These are phyloP conservation scores for Arachis hypogaea DNA, from an alignment of 306 rosid genomes.

Conservation along the genomic window DNA sequence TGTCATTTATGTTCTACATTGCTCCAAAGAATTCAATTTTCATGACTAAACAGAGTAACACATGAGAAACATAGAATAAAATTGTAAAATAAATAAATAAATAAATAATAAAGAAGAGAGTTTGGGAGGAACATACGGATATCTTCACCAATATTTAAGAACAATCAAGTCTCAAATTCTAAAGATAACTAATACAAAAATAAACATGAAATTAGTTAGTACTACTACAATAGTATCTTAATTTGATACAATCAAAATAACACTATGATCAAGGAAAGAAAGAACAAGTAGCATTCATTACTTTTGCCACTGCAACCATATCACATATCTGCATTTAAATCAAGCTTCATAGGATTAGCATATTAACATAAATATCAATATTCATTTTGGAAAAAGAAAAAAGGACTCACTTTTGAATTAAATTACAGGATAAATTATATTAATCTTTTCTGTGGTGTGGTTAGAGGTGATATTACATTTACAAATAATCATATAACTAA, in stretches of 20 bases:
- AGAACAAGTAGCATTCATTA: constrained; percentile 96
- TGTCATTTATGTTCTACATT: too few species aligned
- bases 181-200: too few species aligned
- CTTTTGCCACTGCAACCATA: constrained; percentile 97
- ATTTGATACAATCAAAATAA: too few species aligned
- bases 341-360: constrained; percentile 41
- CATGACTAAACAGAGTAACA: background rate
- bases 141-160: too few species aligned
- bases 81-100: too few species aligned
- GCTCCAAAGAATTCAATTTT: background rate
- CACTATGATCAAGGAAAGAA: constrained; percentile 75
- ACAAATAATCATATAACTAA: background rate
- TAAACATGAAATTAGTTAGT: too few species aligned
- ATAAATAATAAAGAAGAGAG: background rate
- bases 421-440: too few species aligned
- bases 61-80: background rate
- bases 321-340: constrained; percentile 84
- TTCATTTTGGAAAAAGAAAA: background rate
- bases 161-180: too few species aligned
- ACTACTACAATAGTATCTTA: too few species aligned
- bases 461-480: too few species aligned
- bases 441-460: too few species aligned
- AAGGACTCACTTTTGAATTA: background rate
- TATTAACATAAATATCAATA: background rate
- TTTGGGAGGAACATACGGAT: constrained; percentile 43